Conservation (phyloP, 2,329 filamentous ascomycete species). For the Magnaporthales sp. region DNA sequence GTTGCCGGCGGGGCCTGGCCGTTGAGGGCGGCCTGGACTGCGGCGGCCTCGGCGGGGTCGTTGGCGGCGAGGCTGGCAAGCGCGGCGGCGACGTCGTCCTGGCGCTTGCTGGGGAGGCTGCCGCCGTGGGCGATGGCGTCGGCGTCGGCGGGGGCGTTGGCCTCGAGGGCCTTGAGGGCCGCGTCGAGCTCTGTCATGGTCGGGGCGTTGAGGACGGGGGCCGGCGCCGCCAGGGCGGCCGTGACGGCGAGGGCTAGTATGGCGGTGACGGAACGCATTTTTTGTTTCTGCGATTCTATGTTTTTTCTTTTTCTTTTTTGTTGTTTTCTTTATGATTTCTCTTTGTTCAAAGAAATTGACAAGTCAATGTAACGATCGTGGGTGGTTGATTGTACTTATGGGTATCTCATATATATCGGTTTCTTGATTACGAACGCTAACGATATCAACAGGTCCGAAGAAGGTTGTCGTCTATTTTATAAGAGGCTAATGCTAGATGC, state of each 20-base stretch:
- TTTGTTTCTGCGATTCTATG: background rate
- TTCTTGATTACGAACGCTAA: background rate
- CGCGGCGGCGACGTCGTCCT: background rate
- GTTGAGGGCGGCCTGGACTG: background rate
- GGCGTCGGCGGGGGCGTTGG: slow-evolving; percentile 1
- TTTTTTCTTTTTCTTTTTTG: background rate
- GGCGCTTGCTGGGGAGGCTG: background rate
- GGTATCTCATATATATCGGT: background rate
- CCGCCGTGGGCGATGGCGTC: slow-evolving; percentile 1
- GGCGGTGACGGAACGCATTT: slow-evolving; percentile 2
- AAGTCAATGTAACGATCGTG: background rate
- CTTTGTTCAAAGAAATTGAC: background rate
- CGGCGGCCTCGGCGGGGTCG: background rate
- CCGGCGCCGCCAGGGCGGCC: slow-evolving; percentile 1
- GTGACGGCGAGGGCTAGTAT: background rate
- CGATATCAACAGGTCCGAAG: background rate
- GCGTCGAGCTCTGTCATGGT: background rate
- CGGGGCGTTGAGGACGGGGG: background rate
- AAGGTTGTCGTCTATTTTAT: background rate
- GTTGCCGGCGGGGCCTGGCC: background rate
- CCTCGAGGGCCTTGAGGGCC: background rate
- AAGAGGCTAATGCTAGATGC: background rate
- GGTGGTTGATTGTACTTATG: background rate
- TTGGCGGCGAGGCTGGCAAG: background rate
- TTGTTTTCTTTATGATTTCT: background rate